Base-by-base conservation (phyloP, 768 basidiomycete species). In the Pleurotus giganteus region DNA sequence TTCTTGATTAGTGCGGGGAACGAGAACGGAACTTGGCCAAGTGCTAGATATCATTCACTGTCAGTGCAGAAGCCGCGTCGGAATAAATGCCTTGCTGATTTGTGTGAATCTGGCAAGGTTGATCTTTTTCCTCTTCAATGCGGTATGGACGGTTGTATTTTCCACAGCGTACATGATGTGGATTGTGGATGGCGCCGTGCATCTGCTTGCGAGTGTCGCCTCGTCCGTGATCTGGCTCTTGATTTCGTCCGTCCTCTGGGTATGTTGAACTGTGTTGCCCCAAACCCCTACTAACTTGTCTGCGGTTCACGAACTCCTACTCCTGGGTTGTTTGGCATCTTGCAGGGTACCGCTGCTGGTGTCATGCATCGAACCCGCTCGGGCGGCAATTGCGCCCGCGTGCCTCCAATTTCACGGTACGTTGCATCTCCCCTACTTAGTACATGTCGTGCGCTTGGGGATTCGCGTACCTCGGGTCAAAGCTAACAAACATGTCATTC, bases 91-190 rank as follows among this genome's bases (percentile, higher is more conserved):
- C 43, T 47, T 42, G 55, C 63, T 42, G 61, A 13, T 55, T 43
- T 15, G 26, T 45, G 43, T 27, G n/a, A 27, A 37, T 42, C 28
- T 23, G 28, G 4, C 13, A 36, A 85, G 83, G 36, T 61, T 86
- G 53, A 80, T 86, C 45, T 68, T 85, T 45, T 77, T 84, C 56
- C 71, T 82, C 56, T 86, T 88, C 67, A 81, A 82, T 60, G 76
- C 86, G 19, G 77, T 80, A 34, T 91, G 90, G 89, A 91, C 89
- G n/a, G 74, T 80, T 1, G 60, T 89, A 39, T 91, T 89, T 65
- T 78, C 84, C 12, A 73, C 79, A 11, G 81, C 83, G 29, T 92
- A 91, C 63, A 72, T 89, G 58, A 61, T 89, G 28, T 91, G 86
- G 84, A 80, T 86, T 41, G 69, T 86, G 34, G 83, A 84, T 51